Conservation (phyloP, 352 stramenopile genomes). For the Phytophthora rubi region DNA sequence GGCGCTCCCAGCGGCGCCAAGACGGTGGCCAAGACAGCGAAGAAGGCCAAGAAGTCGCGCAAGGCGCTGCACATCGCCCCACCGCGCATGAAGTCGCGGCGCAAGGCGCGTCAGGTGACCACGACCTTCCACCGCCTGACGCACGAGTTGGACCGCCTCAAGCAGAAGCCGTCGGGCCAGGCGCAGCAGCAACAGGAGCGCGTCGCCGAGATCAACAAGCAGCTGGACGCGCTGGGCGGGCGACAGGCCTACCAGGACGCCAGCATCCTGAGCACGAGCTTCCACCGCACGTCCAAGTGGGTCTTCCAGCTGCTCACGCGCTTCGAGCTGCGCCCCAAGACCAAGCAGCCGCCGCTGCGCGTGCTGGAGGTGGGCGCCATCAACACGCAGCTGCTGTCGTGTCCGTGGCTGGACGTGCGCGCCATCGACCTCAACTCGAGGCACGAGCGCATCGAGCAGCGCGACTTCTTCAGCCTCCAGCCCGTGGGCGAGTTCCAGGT, state of each 20-base stretch:
- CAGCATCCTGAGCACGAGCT: slow-evolving; percentile 93
- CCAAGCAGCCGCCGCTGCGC: slow-evolving; percentile 63
- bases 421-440: slow-evolving; percentile 96
- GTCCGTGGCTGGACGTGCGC: slow-evolving; percentile 91
- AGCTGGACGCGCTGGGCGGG: slow-evolving; percentile 89
- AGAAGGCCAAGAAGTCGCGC: slow-evolving; percentile 57
- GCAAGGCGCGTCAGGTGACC: slow-evolving; percentile 74
- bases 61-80: slow-evolving; percentile 68
- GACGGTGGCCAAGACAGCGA: slow-evolving; percentile 15
- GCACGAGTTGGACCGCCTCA: slow-evolving; percentile 68
- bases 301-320: slow-evolving; percentile 91
- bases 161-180: slow-evolving; percentile 33
- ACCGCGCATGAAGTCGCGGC: slow-evolving; percentile 70
- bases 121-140: slow-evolving; percentile 83
- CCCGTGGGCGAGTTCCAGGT: slow-evolving; percentile 85
- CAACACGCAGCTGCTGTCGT: slow-evolving; percentile 96
- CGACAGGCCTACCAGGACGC: slow-evolving; percentile 95
- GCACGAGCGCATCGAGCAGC: slow-evolving; percentile 90
- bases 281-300: slow-evolving; percentile 97
- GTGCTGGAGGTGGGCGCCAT: slow-evolving; percentile 94
- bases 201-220: slow-evolving; percentile 65
- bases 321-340: slow-evolving; percentile 72
- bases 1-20: slow-evolving; percentile 7
- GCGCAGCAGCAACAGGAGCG: slow-evolving; percentile 39
- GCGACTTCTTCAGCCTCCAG: slow-evolving; percentile 91